These are phyloP conservation scores for Boletus tylopilopsis DNA, from an alignment of 768 basidiomycete species.

Conservation along the genomic window DNA sequence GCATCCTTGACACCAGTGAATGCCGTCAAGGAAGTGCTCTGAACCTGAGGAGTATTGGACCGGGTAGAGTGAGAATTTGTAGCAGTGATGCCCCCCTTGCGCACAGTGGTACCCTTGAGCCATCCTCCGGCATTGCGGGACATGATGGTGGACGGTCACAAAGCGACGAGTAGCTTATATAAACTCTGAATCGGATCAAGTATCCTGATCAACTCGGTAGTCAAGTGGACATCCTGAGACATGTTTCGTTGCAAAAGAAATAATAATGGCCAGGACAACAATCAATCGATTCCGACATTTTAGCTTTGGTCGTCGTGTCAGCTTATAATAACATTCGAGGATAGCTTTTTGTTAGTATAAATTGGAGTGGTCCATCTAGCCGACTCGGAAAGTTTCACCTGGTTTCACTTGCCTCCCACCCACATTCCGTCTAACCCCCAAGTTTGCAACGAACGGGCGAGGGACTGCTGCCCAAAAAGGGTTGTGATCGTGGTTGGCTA, in stretches of 20 bases:
- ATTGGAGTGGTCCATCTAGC: not conserved
- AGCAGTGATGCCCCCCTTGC: constrained; percentile 53
- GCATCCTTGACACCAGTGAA: constrained; percentile 85
- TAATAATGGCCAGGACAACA: too few relatives aligned
- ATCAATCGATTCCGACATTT: too few relatives aligned
- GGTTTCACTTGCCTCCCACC: not conserved
- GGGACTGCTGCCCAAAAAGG: not conserved
- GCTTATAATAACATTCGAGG: too few relatives aligned
- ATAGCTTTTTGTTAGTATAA: too few relatives aligned
- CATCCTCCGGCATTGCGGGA: constrained; percentile 39
- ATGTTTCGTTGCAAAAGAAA: constrained; percentile 8
- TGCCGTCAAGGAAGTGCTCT: constrained; percentile 68
- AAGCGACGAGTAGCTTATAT: constrained; percentile 8
- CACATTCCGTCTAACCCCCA: too few relatives aligned
- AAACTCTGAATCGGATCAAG: constrained; percentile 1
- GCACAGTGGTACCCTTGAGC: constrained; percentile 73
- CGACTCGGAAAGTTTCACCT: not conserved
- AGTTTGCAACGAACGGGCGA: too few relatives aligned
- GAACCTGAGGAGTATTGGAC: constrained; percentile 62
- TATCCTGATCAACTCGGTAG: not conserved
- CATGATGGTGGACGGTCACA: constrained; percentile 19
- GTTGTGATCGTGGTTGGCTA: not conserved
- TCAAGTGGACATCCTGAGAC: constrained; percentile 1
- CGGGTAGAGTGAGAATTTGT: constrained; percentile 47
- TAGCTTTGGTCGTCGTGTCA: too few relatives aligned